Percentiles rank a stretch among this genome's conserved stretches.
phyloP scores from a whole-genome alignment of 2,329 filamentous ascomycete species.

The Alternaria postmessia region DNA sequence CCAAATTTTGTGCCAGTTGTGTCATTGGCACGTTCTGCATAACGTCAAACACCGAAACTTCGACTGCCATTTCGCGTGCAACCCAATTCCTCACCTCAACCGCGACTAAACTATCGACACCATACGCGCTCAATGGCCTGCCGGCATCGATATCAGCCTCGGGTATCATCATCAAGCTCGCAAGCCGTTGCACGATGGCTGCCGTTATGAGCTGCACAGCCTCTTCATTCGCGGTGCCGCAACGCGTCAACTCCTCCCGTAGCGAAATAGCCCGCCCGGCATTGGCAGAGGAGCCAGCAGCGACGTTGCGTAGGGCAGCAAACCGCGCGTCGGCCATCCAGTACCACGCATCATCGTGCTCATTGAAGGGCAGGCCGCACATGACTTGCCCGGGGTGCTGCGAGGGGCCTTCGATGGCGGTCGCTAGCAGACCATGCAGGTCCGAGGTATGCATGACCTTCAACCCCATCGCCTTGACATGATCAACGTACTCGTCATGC shows the following conservation, averaged over 20 bases:
- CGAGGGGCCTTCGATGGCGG: conserved; percentile 11
- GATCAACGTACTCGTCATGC: conserved; percentile 13
- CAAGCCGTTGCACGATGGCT: conserved; percentile 13
- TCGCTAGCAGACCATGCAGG: conserved; percentile 12
- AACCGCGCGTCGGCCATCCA: conserved; percentile 14
- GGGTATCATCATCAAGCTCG: conserved; percentile 15
- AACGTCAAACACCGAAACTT: conserved; percentile 19
- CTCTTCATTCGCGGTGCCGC: conserved; percentile 8
- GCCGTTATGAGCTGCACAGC: conserved; percentile 11
- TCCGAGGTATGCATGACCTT: conserved; percentile 17
- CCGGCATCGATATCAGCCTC: conserved; percentile 27
- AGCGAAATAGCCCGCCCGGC: conserved; percentile 4
- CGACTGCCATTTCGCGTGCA: conserved; percentile 1
- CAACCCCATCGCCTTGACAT: conserved; percentile 16
- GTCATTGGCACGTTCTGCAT: conserved; percentile 18
- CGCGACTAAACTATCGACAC: conserved; percentile 32
- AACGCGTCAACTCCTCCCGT: conserved; percentile 11
- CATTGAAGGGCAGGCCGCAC: conserved; percentile 17
- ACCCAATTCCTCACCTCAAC: conserved; percentile 30
- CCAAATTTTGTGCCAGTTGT: conserved; percentile 11
- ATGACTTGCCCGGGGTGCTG: conserved; percentile 12
- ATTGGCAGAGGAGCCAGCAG: conserved; percentile 10
- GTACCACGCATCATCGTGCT: conserved; percentile 14
- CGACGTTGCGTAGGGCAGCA: conserved; percentile 7
- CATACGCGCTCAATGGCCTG: conserved; percentile 27